Evolutionary conservation across 495 filamentous ascomycete genomes (phyloP).

Genomic region (Astrocystis sublimbata): DNA sequence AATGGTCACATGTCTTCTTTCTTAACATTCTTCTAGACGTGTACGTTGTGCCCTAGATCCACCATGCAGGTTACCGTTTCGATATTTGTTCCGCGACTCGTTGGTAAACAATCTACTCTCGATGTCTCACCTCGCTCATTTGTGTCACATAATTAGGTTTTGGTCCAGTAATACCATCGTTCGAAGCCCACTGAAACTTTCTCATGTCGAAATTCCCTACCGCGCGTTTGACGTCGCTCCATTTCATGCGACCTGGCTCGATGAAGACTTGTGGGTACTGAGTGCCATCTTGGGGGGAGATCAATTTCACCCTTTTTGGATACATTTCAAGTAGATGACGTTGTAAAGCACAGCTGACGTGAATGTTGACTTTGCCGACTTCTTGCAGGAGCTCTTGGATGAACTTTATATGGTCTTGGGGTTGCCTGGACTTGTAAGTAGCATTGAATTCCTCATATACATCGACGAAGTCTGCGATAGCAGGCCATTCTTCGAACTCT

Average conservation of each 20-base stretch:
- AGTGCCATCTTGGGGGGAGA: not conserved
- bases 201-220: slow-evolving; percentile 1
- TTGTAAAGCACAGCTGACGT: slow-evolving; percentile 14
- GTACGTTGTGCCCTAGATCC: too few species aligned
- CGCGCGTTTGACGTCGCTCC: not conserved
- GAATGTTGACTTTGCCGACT: not conserved
- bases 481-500: slow-evolving; percentile 1
- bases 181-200: not conserved
- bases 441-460: not conserved
- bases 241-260: not conserved
- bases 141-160: not conserved
- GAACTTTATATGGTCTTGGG: not conserved
- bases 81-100: not conserved
- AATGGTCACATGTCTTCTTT: too few species aligned
- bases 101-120: not conserved
- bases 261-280: slow-evolving; percentile 11
- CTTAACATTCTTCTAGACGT: too few species aligned
- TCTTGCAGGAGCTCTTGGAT: slow-evolving; percentile 1
- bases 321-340: slow-evolving; percentile 5
- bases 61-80: too few species aligned
- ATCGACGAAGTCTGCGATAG: slow-evolving; percentile 1
- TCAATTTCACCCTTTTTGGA: slow-evolving; percentile 4
- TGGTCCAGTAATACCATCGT: slow-evolving; percentile 6
- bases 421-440: slow-evolving; percentile 5
- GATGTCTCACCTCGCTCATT: not conserved